A percentile compares a stretch with the other conserved stretches of the same genome.
phyloP scores from a whole-genome alignment of 768 basidiomycete genomes.

The Rhodosporidiobolus sp. region DNA sequence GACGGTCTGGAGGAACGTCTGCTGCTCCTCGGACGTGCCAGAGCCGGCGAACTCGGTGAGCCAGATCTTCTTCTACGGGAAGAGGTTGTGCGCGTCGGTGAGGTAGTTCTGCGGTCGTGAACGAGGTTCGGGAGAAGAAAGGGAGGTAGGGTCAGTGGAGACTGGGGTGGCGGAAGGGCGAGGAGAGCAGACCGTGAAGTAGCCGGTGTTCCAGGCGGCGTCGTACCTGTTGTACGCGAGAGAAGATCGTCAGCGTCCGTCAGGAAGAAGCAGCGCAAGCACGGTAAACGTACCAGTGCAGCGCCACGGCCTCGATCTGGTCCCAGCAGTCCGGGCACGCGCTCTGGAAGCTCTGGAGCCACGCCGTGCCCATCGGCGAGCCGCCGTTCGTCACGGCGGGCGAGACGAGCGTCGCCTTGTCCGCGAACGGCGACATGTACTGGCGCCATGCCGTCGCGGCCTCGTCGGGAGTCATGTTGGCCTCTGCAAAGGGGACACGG shows the following conservation, averaged over 20 bases:
- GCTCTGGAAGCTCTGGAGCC: slow-evolving; percentile 6
- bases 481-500: neutral
- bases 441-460: slow-evolving; percentile 21
- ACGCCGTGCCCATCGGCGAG: slow-evolving; percentile 11
- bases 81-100: neutral
- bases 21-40: slow-evolving; percentile 26
- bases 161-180: neutral
- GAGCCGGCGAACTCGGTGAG: slow-evolving; percentile 31
- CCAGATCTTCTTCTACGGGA: slow-evolving; percentile 11
- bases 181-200: neutral
- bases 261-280: neutral
- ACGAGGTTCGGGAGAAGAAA: too few relatives aligned
- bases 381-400: slow-evolving; percentile 36
- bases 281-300: too few relatives aligned
- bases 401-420: slow-evolving; percentile 32
- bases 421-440: slow-evolving; percentile 34
- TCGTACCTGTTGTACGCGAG: slow-evolving; percentile 33
- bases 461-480: slow-evolving; percentile 23
- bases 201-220: neutral
- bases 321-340: slow-evolving; percentile 22
- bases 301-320: slow-evolving; percentile 13
- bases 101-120: neutral
- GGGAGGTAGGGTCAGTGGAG: neutral
- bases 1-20: slow-evolving; percentile 28
- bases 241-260: too few relatives aligned